Percentiles rank a stretch among this genome's conserved stretches.
Conservation (phyloP, 345 rosid species). For the Populus nigra region DNA sequence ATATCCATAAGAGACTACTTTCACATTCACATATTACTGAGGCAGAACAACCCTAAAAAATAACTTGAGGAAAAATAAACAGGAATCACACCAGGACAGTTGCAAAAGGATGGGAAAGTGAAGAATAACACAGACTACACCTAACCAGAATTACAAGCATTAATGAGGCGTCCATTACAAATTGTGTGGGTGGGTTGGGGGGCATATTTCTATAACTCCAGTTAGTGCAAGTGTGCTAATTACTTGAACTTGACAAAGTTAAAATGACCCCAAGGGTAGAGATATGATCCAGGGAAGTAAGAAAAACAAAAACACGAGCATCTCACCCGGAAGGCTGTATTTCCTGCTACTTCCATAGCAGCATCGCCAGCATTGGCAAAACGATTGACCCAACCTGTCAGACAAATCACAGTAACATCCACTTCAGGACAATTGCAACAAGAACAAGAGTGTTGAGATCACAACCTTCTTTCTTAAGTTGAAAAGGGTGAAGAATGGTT, state of each 20-base stretch:
- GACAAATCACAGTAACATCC: conserved; percentile 17
- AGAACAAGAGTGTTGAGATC: background rate
- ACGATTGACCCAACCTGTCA: conserved; percentile 95
- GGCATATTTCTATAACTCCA: background rate
- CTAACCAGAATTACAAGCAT: background rate
- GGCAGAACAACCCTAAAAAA: no score
- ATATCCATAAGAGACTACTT: no score
- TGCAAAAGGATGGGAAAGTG: background rate
- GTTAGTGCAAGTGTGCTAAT: no score
- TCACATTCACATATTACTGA: background rate
- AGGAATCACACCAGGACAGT: background rate
- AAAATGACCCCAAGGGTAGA: background rate
- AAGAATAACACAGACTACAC: background rate
- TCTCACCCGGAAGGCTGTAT: conserved; percentile 75
- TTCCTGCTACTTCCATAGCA: conserved; percentile 86
- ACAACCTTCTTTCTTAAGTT: background rate
- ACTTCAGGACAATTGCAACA: background rate
- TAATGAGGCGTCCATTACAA: no score
- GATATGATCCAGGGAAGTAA: background rate
- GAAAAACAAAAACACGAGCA: background rate
- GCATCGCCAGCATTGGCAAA: conserved; percentile 95
- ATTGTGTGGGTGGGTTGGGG: background rate
- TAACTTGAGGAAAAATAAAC: no score
- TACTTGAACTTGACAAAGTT: background rate
- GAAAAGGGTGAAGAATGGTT: background rate